phyloP scores from a whole-genome alignment of 176 grass and related monocot species.

The Carex myosuroides region DNA sequence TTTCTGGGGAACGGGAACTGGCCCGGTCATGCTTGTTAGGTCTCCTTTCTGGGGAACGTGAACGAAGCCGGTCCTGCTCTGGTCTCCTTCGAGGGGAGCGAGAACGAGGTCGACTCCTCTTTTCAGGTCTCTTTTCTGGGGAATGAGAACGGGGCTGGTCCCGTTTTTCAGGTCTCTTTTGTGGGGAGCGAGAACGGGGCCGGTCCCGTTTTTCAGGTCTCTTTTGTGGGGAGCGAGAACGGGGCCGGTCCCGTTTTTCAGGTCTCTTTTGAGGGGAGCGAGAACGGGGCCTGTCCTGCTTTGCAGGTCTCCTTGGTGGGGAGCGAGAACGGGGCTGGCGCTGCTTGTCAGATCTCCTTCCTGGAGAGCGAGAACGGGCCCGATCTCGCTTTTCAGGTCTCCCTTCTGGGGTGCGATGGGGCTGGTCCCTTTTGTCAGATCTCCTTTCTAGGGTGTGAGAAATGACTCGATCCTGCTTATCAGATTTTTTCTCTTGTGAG shows the following conservation, averaged over 20 bases:
- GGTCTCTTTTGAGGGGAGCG: conserved; percentile 6
- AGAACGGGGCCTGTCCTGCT: not conserved
- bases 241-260: not conserved
- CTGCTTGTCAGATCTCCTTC: not conserved
- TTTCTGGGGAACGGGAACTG: conserved; percentile 1
- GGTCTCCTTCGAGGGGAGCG: not conserved
- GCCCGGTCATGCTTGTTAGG: not conserved
- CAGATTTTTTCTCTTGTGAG: conserved; percentile 54
- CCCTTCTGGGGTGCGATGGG: not conserved
- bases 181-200: not conserved
- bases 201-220: not conserved
- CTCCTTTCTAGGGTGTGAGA: conserved; percentile 27
- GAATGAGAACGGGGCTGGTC: not conserved
- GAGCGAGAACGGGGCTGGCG: conserved; percentile 17
- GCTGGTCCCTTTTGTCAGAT: not conserved
- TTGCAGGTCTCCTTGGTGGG: conserved; percentile 3
- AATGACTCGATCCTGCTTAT: conserved; percentile 52
- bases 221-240: not conserved
- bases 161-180: conserved; percentile 15
- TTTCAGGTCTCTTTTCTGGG: not conserved
- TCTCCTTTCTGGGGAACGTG: not conserved
- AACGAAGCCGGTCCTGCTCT: not conserved
- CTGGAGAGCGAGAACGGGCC: not conserved
- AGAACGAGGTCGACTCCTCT: not conserved
- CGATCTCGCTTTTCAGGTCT: conserved; percentile 15